Base-by-base conservation (phyloP, 2,329 filamentous ascomycete species). In the Ascochyta fabae region DNA sequence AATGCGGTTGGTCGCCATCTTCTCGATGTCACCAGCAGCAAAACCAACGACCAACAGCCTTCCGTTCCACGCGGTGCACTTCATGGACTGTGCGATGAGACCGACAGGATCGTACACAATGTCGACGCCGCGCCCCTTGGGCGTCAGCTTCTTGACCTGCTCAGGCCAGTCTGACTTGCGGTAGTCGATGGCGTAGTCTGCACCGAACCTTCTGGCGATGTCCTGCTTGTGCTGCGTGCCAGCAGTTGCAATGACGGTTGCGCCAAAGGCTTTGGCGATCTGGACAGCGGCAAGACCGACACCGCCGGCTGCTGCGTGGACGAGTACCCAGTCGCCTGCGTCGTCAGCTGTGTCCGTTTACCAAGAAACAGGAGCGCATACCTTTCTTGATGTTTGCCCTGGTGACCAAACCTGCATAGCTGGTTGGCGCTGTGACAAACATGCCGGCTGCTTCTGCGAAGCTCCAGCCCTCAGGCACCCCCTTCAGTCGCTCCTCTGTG, bases 101-200 rank as follows among this genome's bases (percentile, higher is more conserved):
- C 94, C 94, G 1, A 98, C 94, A 12, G 94, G 92, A 75, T 98
- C 94, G 78, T 92, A 98, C 22, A 98, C 93, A 47, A 98, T 91
- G 76, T 98, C 93, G 16, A 96, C 93, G 10, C 92, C 87, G 39
- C 82, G 79, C 1, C 84, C 84, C 59, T 86, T 85, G 0, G 90
- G 91, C 4, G 89, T 94, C 55, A 98, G 76, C 64, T 85, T 86
- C 79, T 90, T 90, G 43, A 97, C 92, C 58, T 86, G 75, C 59
- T 86, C 81, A 2, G 85, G 83, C 85, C 85, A 88, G 50, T 81
- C 78, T 2, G 81, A 72, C 59, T 89, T 82, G 16, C 82, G 82
- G 76, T 97, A 97, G 75, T 94, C 86, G 56, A 98, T 76, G 3
- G 85, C 85, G 73, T 94, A 86, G 76, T 98, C 93, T 2, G 94